Conservation (phyloP, 2,329 filamentous ascomycete species). For the Sarocladiaceae sp. region DNA sequence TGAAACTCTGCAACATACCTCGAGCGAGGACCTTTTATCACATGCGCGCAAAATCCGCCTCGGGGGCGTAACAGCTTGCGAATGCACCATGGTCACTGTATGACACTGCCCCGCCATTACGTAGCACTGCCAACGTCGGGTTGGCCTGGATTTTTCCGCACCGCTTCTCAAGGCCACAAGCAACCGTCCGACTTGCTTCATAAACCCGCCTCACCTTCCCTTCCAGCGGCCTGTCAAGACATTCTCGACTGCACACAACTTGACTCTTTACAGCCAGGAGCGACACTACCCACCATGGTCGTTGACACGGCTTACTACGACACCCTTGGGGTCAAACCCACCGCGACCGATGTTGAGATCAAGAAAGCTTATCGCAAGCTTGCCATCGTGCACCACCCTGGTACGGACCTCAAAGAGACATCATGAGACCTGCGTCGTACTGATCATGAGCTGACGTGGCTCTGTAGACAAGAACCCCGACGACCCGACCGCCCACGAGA, state of each 20-base stretch:
- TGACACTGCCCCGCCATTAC: conserved; percentile 31
- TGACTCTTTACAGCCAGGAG: no score
- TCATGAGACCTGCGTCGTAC: background rate
- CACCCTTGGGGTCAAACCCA: conserved; percentile 74
- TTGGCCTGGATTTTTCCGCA: conserved; percentile 14
- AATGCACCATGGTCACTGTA: conserved; percentile 5
- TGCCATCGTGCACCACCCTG: conserved; percentile 88
- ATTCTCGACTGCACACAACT: background rate
- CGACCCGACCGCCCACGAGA: conserved; percentile 86
- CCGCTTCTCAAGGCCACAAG: conserved; percentile 7
- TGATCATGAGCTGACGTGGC: background rate
- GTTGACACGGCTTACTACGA: conserved; percentile 88
- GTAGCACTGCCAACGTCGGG: conserved; percentile 16
- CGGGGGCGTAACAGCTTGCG: background rate
- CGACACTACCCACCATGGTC: conserved; percentile 67
- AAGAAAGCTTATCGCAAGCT: conserved; percentile 96
- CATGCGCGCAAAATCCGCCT: conserved; percentile 4
- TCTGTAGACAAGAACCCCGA: conserved; percentile 88
- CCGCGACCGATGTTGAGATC: conserved; percentile 85
- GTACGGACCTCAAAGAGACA: conserved; percentile 34
- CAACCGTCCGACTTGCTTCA: background rate
- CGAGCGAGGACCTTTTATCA: background rate
- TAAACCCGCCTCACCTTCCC: conserved; percentile 4
- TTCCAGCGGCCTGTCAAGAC: background rate
- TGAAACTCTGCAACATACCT: no score